Conservation (phyloP, 2,329 filamentous ascomycete species). For the Diaporthe amygdali region DNA sequence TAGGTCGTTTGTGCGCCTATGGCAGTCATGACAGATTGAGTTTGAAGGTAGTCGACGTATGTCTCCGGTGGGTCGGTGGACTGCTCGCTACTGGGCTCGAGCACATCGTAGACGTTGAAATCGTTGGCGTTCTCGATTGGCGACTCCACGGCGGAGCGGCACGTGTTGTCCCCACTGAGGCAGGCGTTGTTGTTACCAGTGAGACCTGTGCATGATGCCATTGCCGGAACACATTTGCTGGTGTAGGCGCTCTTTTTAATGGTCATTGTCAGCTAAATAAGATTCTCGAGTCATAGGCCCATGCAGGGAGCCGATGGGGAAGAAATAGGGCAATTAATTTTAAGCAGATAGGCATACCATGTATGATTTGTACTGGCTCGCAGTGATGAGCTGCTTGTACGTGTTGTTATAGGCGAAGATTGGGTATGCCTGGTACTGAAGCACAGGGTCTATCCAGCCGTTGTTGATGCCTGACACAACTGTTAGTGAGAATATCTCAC, state of each 20-base stretch:
- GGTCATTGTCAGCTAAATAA: neutral
- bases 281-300: neutral
- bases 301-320: neutral
- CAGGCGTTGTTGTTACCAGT: constrained; percentile 38
- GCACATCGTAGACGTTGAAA: constrained; percentile 54
- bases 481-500: neutral
- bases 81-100: constrained; percentile 34
- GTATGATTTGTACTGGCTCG: constrained; percentile 20
- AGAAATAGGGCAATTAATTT: neutral
- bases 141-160: constrained; percentile 33
- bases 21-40: constrained; percentile 40
- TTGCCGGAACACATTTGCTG: constrained; percentile 30
- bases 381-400: constrained; percentile 34
- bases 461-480: constrained; percentile 53
- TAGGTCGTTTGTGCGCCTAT: constrained; percentile 52
- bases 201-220: constrained; percentile 27
- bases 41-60: constrained; percentile 47
- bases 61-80: constrained; percentile 44
- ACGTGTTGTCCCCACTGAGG: constrained; percentile 31
- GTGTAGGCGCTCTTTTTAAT: constrained; percentile 25
- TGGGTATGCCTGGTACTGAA: constrained; percentile 48
- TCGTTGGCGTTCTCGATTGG: constrained; percentile 31
- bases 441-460: constrained; percentile 55
- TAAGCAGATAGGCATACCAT: neutral
- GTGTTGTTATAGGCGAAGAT: constrained; percentile 52